Base-by-base conservation (phyloP, 768 basidiomycete genomes). In the Mrakia blollopis region DNA sequence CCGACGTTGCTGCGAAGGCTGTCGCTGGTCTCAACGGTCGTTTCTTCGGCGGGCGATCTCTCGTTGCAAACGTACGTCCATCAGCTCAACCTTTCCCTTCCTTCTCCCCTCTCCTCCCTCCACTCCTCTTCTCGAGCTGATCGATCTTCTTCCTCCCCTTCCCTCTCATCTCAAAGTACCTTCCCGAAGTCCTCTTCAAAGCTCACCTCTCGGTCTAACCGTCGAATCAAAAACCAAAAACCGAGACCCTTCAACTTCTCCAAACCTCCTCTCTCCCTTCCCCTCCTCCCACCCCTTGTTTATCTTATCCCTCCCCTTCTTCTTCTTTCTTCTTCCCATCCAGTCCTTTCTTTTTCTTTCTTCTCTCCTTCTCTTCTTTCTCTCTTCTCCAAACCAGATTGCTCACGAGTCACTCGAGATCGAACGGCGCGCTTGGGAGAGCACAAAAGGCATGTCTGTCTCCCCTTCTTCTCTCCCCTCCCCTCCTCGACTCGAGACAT, bases 1-100 rank as follows among this genome's bases (percentile, higher is more conserved):
- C 94, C 77, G 92, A 93, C 2, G 86, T 88, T 16, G 93, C 97
- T 44, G 91, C 90, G 82, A 88, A 90, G 77, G 92, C 95, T 54
- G 85, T 97, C 65, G 89, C 92, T 83, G 92, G 93, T 80, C 88
- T 99, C 74, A 94, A 97, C 80, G 93, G 94, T 72, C 91, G 97
- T 78, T 98, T 93, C 92, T 99, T 99, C 82, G 94, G 93, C 78
- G 94, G 94, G 78, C 90, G 90, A 84, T 91, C 92, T 84, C 89
- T 97, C 77, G 88, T 90, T 65, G 94, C 93, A 79, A 72, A 77
- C 63, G 76, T 77, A 18, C 14, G 76, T 72, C n/a, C 54, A 7
- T 3, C 28, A 13, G 28, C 32, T 44, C 8, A 21, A n/a, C n/a
- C n/a, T n/a, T 3, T 68, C 16, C 37, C 30, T 21, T 32, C 14